These are phyloP conservation scores for Rhododendron ferrugineum DNA, from an alignment of 148 eudicot species.

Conservation along the genomic window DNA sequence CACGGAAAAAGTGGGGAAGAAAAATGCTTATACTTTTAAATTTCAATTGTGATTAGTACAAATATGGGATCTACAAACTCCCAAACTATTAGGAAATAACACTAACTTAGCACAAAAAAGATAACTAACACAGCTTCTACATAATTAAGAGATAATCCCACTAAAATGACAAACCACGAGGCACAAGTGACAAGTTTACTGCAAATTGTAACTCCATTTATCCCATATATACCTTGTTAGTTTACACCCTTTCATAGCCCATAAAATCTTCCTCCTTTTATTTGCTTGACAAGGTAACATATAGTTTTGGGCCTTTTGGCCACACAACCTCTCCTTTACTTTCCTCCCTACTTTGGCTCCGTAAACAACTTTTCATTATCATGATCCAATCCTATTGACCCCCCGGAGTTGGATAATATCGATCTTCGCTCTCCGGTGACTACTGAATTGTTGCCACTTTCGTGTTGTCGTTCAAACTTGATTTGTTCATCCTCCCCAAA, in stretches of 20 bases:
- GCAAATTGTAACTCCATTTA: neutral
- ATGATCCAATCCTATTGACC: slow-evolving; percentile 46
- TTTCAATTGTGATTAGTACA: neutral
- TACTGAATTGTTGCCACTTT: slow-evolving; percentile 21
- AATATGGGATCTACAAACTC: neutral
- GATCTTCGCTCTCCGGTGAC: slow-evolving; percentile 77
- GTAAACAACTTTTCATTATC: slow-evolving; percentile 36
- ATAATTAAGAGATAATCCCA: neutral
- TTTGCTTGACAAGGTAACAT: too few relatives aligned
- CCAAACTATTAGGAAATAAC: neutral
- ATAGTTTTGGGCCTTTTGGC: slow-evolving; percentile 41
- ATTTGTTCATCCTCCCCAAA: slow-evolving; percentile 24
- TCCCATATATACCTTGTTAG: too few relatives aligned
- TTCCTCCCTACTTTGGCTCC: slow-evolving; percentile 31
- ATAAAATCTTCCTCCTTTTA: too few relatives aligned
- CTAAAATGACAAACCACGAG: neutral
- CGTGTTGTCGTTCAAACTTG: slow-evolving; percentile 17
- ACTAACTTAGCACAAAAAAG: neutral
- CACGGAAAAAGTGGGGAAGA: neutral
- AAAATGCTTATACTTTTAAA: neutral
- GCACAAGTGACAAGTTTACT: neutral
- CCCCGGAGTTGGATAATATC: slow-evolving; percentile 69
- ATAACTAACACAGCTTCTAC: neutral
- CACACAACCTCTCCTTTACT: slow-evolving; percentile 33
- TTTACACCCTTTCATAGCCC: too few relatives aligned